Evolutionary conservation across 805 yeast genomes (phyloP), one percentile per base, ranked within the genome.

Genomic region (Candida pseudofarinosa): DNA sequence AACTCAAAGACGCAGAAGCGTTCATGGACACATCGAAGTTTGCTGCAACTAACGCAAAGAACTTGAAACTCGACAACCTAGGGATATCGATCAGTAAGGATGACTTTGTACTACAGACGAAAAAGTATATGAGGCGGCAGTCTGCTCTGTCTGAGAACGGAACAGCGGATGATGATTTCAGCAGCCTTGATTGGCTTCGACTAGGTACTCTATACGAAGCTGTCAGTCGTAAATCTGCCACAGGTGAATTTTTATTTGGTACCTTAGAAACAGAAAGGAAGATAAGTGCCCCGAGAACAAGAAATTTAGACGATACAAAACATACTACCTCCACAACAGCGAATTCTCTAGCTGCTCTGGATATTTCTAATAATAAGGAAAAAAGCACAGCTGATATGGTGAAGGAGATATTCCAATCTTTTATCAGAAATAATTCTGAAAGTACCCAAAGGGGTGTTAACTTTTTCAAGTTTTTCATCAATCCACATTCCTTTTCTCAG

Each of bases 401-500:
- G 4, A 73, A 74, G 38, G 62, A 65, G 38, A 76, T 84, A 35
- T 85, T 66, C 57, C 60, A 63, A 35, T 57, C 65, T 3, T 62
- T 79, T 35, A 40, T 47, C 4, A 65, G 63, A 0, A 10, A 23
- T 23, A 23, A 23, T 23, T 7, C 6, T 6, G 28, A 23, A 23
- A n/a, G n/a, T n/a, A n/a, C n/a, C n/a, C n/a, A n/a, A n/a, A n/a
- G n/a, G n/a, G 62, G 60, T 0, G 69, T 88, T 6, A 78, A 79
- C 42, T 66, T 89, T 37, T 87, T 79, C 55, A 68, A 72, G 47
- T 82, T 85, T 51, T 76, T 87, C 39, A 67, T 90, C 15, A 81
- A 91, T 57, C 96, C 97, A 0, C 47, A 64, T 13, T 83, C 91
- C 4, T 90, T 83, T 60, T 70, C 85, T 1, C 89, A 83, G 57